Conservation (phyloP, 352 stramenopile genomes). For the Blastocystis sp. region DNA sequence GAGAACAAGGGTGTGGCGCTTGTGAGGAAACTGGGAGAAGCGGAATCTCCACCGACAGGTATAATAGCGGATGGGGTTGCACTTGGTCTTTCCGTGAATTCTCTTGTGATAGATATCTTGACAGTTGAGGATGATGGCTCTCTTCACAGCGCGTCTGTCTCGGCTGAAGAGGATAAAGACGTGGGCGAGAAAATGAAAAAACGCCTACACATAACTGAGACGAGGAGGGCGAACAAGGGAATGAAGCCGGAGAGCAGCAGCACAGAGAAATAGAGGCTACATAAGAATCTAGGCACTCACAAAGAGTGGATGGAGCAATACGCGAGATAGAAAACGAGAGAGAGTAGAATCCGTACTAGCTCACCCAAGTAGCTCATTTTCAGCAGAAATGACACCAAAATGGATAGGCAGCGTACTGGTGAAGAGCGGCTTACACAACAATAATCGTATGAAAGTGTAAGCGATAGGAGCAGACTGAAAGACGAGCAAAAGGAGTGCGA, state of each 20-base stretch:
- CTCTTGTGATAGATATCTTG: constrained; percentile 60
- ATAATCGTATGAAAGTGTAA: neutral
- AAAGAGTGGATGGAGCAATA: neutral
- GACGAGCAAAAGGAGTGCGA: too few species aligned
- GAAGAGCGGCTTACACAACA: neutral
- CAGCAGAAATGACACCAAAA: neutral
- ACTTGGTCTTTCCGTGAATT: constrained; percentile 58
- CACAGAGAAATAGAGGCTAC: neutral
- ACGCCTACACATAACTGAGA: neutral
- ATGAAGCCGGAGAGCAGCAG: constrained; percentile 40
- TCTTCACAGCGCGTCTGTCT: neutral
- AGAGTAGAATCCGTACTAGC: neutral
- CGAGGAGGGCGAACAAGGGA: neutral
- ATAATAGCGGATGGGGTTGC: constrained; percentile 55
- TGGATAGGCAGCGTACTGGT: neutral
- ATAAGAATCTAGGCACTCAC: neutral
- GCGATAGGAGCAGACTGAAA: too few species aligned
- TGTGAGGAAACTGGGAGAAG: constrained; percentile 2
- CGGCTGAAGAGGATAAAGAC: constrained; percentile 23
- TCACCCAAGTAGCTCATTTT: neutral
- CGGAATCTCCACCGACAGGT: constrained; percentile 5
- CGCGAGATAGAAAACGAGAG: constrained; percentile 15
- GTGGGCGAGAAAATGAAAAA: neutral
- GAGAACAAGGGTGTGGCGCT: constrained; percentile 56
- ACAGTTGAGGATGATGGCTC: constrained; percentile 38